phyloP scores from a whole-genome alignment of 2,329 filamentous ascomycete genomes.

The Pezicula rhizophila region DNA sequence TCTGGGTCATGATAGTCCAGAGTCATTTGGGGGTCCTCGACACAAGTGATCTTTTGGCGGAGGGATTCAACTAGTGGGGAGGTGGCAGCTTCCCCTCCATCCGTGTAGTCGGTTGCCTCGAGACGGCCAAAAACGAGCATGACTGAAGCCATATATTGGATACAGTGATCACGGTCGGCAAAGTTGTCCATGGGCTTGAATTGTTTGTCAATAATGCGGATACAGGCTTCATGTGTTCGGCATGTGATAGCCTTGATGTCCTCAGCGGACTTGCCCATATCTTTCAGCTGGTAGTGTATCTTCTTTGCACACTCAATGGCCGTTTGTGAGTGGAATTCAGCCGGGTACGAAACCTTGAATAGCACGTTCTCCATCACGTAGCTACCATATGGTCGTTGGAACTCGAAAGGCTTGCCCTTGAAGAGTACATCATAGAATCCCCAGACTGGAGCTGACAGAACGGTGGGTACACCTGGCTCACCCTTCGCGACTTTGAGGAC shows the following conservation, averaged over 20 bases:
- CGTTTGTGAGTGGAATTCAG: constrained; percentile 98
- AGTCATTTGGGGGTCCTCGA: constrained; percentile 94
- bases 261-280: constrained; percentile 80
- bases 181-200: constrained; percentile 99
- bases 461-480: constrained; percentile 84
- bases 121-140: constrained; percentile 96
- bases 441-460: constrained; percentile 88
- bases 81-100: constrained; percentile 86
- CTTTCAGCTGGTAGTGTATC: constrained; percentile 76
- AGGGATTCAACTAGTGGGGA: constrained; percentile 86
- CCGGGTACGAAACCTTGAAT: constrained; percentile 99
- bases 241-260: constrained; percentile 92
- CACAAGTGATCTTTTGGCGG: constrained; percentile 88
- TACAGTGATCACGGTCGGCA: constrained; percentile 97
- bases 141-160: constrained; percentile 97
- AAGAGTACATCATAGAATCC: constrained; percentile 99
- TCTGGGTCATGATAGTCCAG: constrained; percentile 89
- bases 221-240: constrained; percentile 95
- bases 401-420: constrained; percentile 91
- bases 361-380: constrained; percentile 99
- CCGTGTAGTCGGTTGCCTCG: constrained; percentile 87
- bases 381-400: constrained; percentile 92
- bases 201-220: constrained; percentile 99
- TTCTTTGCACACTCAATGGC: constrained; percentile 91
- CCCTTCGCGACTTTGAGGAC: constrained; percentile 87